Evolutionary conservation across 768 basidiomycete species (phyloP), one percentile per base, ranked within the genome.

Genomic region (Dentipellis fragilis): DNA sequence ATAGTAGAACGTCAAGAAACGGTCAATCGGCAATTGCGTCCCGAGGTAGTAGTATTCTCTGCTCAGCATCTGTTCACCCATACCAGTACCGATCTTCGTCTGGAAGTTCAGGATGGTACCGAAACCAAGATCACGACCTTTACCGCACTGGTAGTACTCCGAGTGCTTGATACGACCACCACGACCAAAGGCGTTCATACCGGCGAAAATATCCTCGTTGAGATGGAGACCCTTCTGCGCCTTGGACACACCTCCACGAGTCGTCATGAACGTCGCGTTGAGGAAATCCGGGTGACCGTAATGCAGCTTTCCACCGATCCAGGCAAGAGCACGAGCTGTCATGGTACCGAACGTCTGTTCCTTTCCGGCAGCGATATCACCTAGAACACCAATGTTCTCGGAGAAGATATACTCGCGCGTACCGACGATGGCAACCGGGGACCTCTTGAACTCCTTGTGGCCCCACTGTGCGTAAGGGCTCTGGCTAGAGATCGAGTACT

Each of bases 21-120:
- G 89, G 68, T 99, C 96, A 65, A 99, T 84, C 36, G 96, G 96
- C 55, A 99, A 77, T 69, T 99, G 96, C 9, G 96, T 99, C 52
- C 96, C 96, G 49, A 99, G 78, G 69, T 98, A 99, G 71, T 98
- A 99, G 69, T 99, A 99, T 72, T 99, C 96, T 62, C 96, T 84
- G 72, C 93, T 97, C 63, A 99, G 85, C 93, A 98, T 95, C 67
- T 99, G 96, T 71, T 99, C 96, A 64, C 96, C 96, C 96, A 99
- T 99, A 72, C 96, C 96, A 34, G 91, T 96, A 29, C 95, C 95
- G 65, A 99, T 96, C 81, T 99, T 99, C 51, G 96, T 99, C 76
- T 97, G 93, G 84, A 99, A 99, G 70, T 98, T 98, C 65, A 99
- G 76, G 67, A 98, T 98, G 47, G 96, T 99, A 52, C 96, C 96